Base-by-base conservation (phyloP, 148 eudicot genomes). In the Silene uniflora region DNA sequence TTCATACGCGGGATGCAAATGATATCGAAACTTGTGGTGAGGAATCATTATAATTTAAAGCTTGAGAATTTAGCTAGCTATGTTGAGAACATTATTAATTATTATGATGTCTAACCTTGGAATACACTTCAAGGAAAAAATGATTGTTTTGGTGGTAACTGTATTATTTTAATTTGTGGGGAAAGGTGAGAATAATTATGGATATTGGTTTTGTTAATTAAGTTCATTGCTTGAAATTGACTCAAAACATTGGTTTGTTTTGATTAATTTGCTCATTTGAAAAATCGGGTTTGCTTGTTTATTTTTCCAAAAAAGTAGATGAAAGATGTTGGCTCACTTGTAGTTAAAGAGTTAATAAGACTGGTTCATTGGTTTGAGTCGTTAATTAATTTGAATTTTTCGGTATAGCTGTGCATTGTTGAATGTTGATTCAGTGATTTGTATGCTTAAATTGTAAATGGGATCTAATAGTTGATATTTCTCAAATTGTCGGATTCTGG, bases 101-200 rank as follows among this genome's bases (percentile, higher is more conserved):
- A 77, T 81, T 73, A 81, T 77, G 60, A 18, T 81, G 81, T 77
- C 65, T 79, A 77, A 35, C 22, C 81, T 81, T 81, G n/a, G 72
- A 74, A 49, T 81, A 65, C 67, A 81, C 81, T 69, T 75, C 58
- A 73, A 14, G 25, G 16, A 10, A 44, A 6, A 16, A 54, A 60
- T 60, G 29, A 8, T 79, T 39, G 66, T 55, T 7, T 2, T 10
- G 7, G 16, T 49, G 55, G 55, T 49, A 16, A 39, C 1, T 39
- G 10, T 0, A 39, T 6, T 39, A 39, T 24, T 42, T 23, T 22
- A 17, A 22, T 62, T 44, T 13, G 29, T 35, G 7, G 56, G 56
- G 2, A 54, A 32, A 16, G 21, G 67, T 9, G n/a, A 13, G 68
- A 49, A 10, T 61, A 4, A 61, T 46, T 16, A 62, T 62, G 65